Conservation (phyloP, 257 asterid genomes). For the Jacaranda mimosifolia region DNA sequence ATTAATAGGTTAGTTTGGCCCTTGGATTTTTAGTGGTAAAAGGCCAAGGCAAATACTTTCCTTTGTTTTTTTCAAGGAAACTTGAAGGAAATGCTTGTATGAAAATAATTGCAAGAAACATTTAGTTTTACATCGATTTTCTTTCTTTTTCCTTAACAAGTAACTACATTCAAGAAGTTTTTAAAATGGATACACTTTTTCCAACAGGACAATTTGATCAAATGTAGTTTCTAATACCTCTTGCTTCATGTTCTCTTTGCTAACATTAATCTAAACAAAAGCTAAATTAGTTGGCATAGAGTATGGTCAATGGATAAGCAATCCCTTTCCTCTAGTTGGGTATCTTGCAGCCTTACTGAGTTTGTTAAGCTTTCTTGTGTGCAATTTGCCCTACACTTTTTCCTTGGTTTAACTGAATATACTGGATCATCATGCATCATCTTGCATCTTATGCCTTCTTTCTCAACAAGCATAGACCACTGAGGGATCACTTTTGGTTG, state of each 20-base stretch:
- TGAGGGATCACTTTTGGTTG: no score
- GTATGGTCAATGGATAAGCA: not conserved
- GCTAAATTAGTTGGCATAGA: not conserved
- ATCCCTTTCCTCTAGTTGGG: not conserved
- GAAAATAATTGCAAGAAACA: not conserved
- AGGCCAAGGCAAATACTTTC: not conserved
- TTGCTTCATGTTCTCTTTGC: not conserved
- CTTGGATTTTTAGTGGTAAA: not conserved
- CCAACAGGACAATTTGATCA: not conserved
- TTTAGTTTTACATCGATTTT: not conserved
- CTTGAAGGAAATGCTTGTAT: not conserved
- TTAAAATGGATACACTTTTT: not conserved
- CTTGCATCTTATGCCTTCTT: no score
- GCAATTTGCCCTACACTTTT: no score
- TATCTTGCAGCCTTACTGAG: not conserved
- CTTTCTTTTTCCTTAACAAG: not conserved
- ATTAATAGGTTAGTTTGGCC: not conserved
- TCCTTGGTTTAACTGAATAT: no score
- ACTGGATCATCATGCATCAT: no score
- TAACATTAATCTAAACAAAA: not conserved
- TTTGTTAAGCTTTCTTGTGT: not conserved
- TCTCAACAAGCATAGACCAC: no score
- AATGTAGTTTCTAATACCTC: not conserved
- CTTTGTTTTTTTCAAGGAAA: not conserved
- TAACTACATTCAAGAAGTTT: not conserved